Percentiles rank a stretch among this genome's conserved stretches.
These are phyloP conservation scores for Mycena crocata DNA, from an alignment of 768 basidiomycete species.

Conservation along the genomic window DNA sequence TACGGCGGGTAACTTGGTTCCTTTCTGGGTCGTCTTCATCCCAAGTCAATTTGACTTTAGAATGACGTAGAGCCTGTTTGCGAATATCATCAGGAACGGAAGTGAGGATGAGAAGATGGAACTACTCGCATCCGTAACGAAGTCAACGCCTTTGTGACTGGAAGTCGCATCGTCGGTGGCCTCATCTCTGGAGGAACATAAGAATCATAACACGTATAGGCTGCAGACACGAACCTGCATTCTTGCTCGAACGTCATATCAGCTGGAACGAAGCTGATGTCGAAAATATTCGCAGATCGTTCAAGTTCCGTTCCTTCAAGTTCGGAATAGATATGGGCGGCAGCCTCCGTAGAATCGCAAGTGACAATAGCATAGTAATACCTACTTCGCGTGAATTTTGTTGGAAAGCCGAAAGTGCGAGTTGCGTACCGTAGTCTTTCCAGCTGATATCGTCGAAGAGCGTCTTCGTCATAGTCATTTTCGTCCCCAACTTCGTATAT, in stretches of 20 bases:
- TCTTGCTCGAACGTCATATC: constrained; percentile 88
- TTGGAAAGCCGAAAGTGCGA: constrained; percentile 2
- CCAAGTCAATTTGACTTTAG: constrained; percentile 98
- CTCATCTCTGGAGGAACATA: constrained; percentile 74
- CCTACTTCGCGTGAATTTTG: constrained; percentile 52
- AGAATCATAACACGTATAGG: background rate
- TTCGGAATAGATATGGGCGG: constrained; percentile 84
- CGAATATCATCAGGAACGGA: background rate
- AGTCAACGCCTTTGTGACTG: constrained; percentile 83
- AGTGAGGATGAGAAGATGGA: background rate
- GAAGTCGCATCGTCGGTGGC: constrained; percentile 72
- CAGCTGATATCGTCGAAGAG: constrained; percentile 90
- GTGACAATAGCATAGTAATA: constrained; percentile 97
- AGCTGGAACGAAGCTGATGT: constrained; percentile 93
- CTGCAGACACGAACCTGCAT: constrained; percentile 61
- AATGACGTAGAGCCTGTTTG: constrained; percentile 90
- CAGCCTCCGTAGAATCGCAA: constrained; percentile 83
- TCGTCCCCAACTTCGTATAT: constrained; percentile 76
- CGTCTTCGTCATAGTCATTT: constrained; percentile 89
- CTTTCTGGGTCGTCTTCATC: constrained; percentile 97
- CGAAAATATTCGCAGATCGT: constrained; percentile 95
- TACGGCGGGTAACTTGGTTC: constrained; percentile 80
- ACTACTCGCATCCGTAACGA: constrained; percentile 86
- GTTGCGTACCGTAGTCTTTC: constrained; percentile 84
- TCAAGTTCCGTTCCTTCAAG: constrained; percentile 96